These are phyloP conservation scores for Rubroboletus satanas DNA, from an alignment of 768 basidiomycete genomes.

Conservation along the genomic window DNA sequence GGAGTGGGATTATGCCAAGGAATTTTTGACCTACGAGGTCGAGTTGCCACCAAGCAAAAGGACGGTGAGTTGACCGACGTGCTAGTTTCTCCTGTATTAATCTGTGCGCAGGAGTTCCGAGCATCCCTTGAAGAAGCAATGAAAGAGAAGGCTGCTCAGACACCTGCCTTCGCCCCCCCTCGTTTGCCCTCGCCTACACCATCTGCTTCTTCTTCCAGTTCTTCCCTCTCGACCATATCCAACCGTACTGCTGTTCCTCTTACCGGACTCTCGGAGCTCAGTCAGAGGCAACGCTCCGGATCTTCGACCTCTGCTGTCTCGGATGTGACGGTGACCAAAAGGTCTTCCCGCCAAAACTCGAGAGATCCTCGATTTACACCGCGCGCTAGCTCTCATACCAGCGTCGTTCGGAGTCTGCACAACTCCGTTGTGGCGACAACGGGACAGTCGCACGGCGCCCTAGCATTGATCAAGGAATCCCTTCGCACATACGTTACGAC, in stretches of 20 bases:
- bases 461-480: slow-evolving; percentile 46
- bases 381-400: slow-evolving; percentile 12
- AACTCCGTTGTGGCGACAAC: slow-evolving; percentile 10
- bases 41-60: slow-evolving; percentile 51
- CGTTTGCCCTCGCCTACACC: slow-evolving; percentile 46
- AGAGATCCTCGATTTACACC: slow-evolving; percentile 6
- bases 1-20: slow-evolving; percentile 77
- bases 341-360: slow-evolving; percentile 4
- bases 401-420: slow-evolving; percentile 12
- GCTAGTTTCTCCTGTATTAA: slow-evolving; percentile 1
- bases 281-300: slow-evolving; percentile 11
- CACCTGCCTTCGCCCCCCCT: slow-evolving; percentile 24
- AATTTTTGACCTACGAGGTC: slow-evolving; percentile 70
- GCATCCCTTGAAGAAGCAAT: slow-evolving; percentile 28
- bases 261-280: slow-evolving; percentile 11
- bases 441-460: slow-evolving; percentile 19
- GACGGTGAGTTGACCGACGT: slow-evolving; percentile 41
- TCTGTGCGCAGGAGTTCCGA: slow-evolving; percentile 32
- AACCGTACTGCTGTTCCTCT: slow-evolving; percentile 67
- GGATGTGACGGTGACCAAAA: slow-evolving; percentile 27
- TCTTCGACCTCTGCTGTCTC: slow-evolving; percentile 27
- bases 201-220: slow-evolving; percentile 55
- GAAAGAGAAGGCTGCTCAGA: slow-evolving; percentile 20
- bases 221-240: slow-evolving; percentile 68
- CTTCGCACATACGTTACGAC: slow-evolving; percentile 46